Evolutionary conservation across 2,329 filamentous ascomycete genomes (phyloP), one percentile per base, ranked within the genome.

Genomic region (Fusarium sp.): DNA sequence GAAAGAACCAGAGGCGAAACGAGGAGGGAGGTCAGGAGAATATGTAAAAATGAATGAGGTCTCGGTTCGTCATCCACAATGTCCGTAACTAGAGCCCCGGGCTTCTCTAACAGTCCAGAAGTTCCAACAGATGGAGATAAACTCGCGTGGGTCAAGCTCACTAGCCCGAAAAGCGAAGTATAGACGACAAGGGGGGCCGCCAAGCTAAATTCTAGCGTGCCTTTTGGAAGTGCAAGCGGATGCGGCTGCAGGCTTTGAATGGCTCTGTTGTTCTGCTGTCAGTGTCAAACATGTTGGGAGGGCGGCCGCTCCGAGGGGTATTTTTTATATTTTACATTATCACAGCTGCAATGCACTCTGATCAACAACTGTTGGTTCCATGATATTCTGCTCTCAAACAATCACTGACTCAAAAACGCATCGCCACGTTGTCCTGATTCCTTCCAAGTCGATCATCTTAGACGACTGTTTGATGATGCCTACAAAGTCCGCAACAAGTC

Each of bases 121-220:
- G 18, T 5, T 38, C 34, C 34, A 38, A 38, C 34, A 60, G 34
- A 69, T 69, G 69, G 70, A 71, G 65, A 74, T 73, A 67, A 67
- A 73, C 63, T 69, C 57, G 70, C 65, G 63, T 62, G 64, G 62
- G 51, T 65, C 62, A n/a, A 57, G 58, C 10, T 4, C 32, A 40
- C 72, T 70, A 70, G 51, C 18, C 65, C 59, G 54, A 41, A 70
- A 69, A 69, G 60, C 48, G 70, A 61, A 58, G 47, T 48, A 51
- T 68, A 61, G 47, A 62, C 71, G 64, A 58, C 58, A 38, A 44
- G 67, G 70, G 68, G 24, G 62, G 51, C 40, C 29, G 27, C 57
- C 45, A 48, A 56, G 32, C 43, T 52, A 51, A 52, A 48, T 65
- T 71, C 68, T 69, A 70, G 64, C 45, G 58, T 41, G 52, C 24